Conservation (phyloP, 2,329 filamentous ascomycete species). For the Hymenoscyphus fraxineus region DNA sequence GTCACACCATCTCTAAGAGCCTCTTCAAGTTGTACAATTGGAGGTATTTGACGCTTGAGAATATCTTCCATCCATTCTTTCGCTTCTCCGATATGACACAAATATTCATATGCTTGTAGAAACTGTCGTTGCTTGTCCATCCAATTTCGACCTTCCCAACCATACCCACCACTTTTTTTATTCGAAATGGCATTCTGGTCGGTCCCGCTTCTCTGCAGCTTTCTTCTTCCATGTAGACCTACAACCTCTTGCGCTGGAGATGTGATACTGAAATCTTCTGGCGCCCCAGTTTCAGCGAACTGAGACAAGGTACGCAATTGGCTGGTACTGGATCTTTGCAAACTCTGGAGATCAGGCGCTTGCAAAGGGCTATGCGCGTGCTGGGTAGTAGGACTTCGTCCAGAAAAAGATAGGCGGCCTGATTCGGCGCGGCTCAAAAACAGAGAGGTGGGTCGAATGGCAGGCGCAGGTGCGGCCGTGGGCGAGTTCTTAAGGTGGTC, state of each 20-base stretch:
- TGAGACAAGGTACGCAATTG: conserved; percentile 85
- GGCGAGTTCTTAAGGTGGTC: conserved; percentile 26
- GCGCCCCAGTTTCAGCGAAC: conserved; percentile 69
- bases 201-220: conserved; percentile 69
- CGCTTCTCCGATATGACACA: conserved; percentile 97
- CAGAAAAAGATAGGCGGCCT: conserved; percentile 29
- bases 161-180: conserved; percentile 52
- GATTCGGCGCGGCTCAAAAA: conserved; percentile 56
- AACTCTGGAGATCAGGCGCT: conserved; percentile 70
- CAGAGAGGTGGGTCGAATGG: conserved; percentile 55
- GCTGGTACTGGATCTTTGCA: conserved; percentile 85
- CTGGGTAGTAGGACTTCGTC: conserved; percentile 30
- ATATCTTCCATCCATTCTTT: conserved; percentile 99
- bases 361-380: conserved; percentile 46
- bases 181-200: conserved; percentile 41
- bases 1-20: conserved; percentile 90
- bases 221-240: conserved; percentile 78
- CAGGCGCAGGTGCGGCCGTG: conserved; percentile 8
- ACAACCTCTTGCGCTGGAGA: conserved; percentile 79
- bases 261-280: conserved; percentile 77
- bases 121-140: conserved; percentile 99
- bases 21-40: conserved; percentile 91
- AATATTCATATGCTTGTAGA: conserved; percentile 93
- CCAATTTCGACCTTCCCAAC: conserved; percentile 86
- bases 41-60: conserved; percentile 77